Base-by-base conservation (phyloP, 768 basidiomycete species). In the Auricularia auricula-judae region DNA sequence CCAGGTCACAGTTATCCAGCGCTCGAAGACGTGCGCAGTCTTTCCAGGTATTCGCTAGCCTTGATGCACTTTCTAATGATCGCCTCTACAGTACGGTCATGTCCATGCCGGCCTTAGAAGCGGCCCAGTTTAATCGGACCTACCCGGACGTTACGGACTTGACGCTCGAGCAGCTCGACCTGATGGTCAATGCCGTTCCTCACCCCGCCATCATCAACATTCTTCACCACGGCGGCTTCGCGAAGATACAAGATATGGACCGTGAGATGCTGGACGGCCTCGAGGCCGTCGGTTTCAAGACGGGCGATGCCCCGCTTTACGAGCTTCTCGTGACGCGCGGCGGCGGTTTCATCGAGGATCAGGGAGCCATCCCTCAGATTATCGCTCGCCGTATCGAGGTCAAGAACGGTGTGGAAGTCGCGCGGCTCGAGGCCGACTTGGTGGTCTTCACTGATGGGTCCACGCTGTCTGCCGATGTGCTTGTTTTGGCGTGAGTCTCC, bases 351-450 rank as follows among this genome's bases (percentile, higher is more conserved):
- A 21, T 51, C 18, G 21, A 18, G 47, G 47, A 51, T 18, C 47
- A 72, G 54, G 47, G 47, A 8, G 47, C 18, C 47, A 21, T 51
- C 21, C 18, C 47, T 5, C 14, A 51, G 47, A 51, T 51, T 18
- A 18, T 51, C 5, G 47, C 14, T 8, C 11, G 47, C 5, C 14
- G 21, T 5, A 51, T 51, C 47, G 3, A 51, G 21, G 47, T 51
- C 47, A 51, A 51, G 47, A 16, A 51, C 47, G 47, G 47, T 18
- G 47, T 18, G 14, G 47, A 51, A 18, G 47, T 51, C 16, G 47
- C 14, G 47, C 14, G 21, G 47, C 21, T 51, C 16, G 47, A 51
- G 47, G 21, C 5, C 18, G 47, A 51, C 5, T 5, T 3, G 18
- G 47, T 51, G 10, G 47, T 51, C 4, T 51, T 51, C 5, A 51